Evolutionary conservation across 768 basidiomycete genomes (phyloP).

Genomic region (Phylloporus sp.): DNA sequence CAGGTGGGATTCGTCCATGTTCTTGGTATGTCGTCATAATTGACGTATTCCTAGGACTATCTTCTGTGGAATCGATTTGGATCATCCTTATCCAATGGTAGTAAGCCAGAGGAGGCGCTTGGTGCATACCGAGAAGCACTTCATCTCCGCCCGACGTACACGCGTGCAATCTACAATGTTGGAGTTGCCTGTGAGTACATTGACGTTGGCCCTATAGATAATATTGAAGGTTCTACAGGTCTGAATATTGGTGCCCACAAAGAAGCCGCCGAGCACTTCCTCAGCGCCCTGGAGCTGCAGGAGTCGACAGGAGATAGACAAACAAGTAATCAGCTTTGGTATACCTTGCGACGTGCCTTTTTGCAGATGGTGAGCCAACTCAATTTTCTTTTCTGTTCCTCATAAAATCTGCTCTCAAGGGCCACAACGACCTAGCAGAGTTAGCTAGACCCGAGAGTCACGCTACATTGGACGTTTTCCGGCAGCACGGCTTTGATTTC

Average conservation of each 20-base stretch:
- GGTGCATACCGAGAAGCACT: conserved; percentile 89
- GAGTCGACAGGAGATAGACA: conserved; percentile 59
- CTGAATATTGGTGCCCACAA: conserved; percentile 93
- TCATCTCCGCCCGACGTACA: conserved; percentile 89
- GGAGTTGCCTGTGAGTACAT: conserved; percentile 88
- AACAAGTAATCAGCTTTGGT: conserved; percentile 86
- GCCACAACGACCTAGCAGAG: conserved; percentile 79
- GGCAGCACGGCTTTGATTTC: conserved; percentile 87
- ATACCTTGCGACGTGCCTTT: conserved; percentile 80
- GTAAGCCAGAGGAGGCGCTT: conserved; percentile 89
- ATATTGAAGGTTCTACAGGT: conserved; percentile 44
- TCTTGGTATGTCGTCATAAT: background rate
- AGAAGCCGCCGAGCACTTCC: conserved; percentile 95
- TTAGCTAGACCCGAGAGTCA: conserved; percentile 60
- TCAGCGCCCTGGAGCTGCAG: conserved; percentile 80
- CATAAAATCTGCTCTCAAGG: conserved; percentile 38
- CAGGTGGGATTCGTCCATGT: conserved; percentile 39
- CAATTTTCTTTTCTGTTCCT: background rate
- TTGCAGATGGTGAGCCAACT: conserved; percentile 59
- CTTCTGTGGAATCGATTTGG: conserved; percentile 94
- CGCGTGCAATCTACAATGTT: conserved; percentile 95
- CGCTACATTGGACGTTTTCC: conserved; percentile 66
- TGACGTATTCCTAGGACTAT: conserved; percentile 59
- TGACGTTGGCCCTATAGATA: background rate
- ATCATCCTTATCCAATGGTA: conserved; percentile 91